A percentile compares a stretch with the other conserved stretches of the same genome.
Conservation (phyloP, 2,329 filamentous ascomycete species). For the Plectosphaerella sp. region DNA sequence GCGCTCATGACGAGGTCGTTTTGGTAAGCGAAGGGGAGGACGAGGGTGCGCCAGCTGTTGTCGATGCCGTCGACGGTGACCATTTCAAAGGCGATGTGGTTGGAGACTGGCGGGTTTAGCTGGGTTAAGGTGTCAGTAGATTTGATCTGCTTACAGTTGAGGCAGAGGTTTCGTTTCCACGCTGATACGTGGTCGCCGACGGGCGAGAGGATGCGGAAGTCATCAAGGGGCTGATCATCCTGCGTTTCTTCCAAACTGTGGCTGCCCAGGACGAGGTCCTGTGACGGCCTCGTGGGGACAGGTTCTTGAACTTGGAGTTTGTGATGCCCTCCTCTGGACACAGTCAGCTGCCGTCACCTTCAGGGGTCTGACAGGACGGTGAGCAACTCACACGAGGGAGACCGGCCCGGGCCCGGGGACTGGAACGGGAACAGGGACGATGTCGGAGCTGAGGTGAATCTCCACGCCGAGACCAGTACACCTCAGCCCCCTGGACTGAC, state of each 20-base stretch:
- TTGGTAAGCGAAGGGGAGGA: constrained; percentile 13
- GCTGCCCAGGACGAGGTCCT: too few relatives aligned
- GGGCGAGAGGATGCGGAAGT: background rate
- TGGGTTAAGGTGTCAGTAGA: background rate
- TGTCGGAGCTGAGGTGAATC: background rate
- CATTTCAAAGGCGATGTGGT: constrained; percentile 15
- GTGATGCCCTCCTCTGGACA: too few relatives aligned
- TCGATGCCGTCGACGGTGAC: constrained; percentile 15
- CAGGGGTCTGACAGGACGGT: too few relatives aligned
- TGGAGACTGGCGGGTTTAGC: constrained; percentile 7
- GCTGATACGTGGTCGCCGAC: background rate
- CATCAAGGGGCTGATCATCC: background rate
- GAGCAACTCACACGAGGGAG: too few relatives aligned
- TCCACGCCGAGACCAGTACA: constrained; percentile 11
- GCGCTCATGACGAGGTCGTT: constrained; percentile 9
- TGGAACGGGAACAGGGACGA: too few relatives aligned
- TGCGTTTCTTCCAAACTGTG: too few relatives aligned
- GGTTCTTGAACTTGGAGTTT: too few relatives aligned
- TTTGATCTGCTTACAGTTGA: background rate
- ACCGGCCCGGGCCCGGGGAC: too few relatives aligned
- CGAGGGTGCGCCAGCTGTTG: constrained; percentile 15
- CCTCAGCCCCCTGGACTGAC: constrained; percentile 6
- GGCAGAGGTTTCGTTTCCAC: background rate
- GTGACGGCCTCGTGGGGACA: too few relatives aligned
- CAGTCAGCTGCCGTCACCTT: too few relatives aligned